Evolutionary conservation across 257 asterid species (phyloP).

Genomic region (Ehretia macrophylla): DNA sequence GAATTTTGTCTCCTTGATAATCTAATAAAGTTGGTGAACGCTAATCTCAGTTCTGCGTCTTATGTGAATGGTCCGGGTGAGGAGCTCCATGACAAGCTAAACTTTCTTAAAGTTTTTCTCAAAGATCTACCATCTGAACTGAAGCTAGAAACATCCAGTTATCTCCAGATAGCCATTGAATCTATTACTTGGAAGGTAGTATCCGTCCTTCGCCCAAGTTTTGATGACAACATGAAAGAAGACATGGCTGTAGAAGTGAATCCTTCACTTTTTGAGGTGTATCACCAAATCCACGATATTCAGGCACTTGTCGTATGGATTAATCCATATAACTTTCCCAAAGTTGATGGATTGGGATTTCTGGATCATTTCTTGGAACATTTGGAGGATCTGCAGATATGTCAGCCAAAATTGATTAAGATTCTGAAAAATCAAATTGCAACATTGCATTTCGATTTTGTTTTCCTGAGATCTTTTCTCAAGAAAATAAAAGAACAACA

Average conservation of each 20-base stretch:
- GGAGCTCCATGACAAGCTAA: not conserved
- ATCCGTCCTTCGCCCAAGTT: not conserved
- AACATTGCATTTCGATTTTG: not conserved
- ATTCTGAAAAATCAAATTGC: not conserved
- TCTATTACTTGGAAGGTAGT: not conserved
- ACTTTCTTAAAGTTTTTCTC: not conserved
- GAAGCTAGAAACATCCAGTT: not conserved
- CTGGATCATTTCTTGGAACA: not conserved
- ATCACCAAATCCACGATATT: not conserved
- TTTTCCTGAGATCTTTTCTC: not conserved
- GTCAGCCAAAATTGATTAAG: not conserved
- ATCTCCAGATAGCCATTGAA: not conserved
- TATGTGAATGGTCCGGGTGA: not conserved
- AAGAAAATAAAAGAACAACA: not conserved
- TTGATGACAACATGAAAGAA: not conserved
- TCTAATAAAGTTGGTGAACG: not conserved
- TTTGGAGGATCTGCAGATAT: not conserved
- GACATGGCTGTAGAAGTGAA: not conserved
- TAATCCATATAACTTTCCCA: not conserved
- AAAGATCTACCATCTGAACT: not conserved
- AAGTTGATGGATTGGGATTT: not conserved
- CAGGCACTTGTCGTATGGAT: not conserved
- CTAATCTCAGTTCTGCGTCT: too few species aligned
- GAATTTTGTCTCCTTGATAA: not conserved
- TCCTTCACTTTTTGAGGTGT: not conserved